Base-by-base conservation (phyloP, 495 filamentous ascomycete genomes). In the Hypoxylon rickii region DNA sequence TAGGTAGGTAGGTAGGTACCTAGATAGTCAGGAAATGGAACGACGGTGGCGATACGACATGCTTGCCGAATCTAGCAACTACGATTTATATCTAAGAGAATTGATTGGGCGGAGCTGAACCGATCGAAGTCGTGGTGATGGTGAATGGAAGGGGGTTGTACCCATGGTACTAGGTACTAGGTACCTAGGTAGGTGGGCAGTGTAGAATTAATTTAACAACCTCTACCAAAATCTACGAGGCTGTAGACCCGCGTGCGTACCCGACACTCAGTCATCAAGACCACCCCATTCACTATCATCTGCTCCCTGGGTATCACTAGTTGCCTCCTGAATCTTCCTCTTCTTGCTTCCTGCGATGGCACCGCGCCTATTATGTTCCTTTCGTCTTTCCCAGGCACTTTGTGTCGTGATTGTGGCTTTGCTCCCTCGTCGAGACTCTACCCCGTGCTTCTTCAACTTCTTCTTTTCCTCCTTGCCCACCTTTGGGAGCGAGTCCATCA, bases 401-500 rank as follows among this genome's bases (percentile, higher is more conserved):
- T 93, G 95, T 0, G 90, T 96, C 59, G 89, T 92, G 67, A 98
- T 98, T 50, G 85, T 79, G 44, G 79, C 72, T 62, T 70, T 69
- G 4, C 62, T 63, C 1, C 74, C 70, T 45, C 89, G 79, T 50
- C 90, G 79, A 5, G 83, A 85, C 74, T 94, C 87, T 24, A 97
- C 88, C 11, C 94, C 94, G 54, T 84, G 78, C 64, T 79, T 82
- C 77, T 93, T 97, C 61, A 97, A 63, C 55, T 83, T 83, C 72
- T 90, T 83, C 80, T 87, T 90, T 43, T 88, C 85, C 44, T 88
- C 83, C 80, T 94, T 96, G 55, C 79, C 85, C 10, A 89, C 78
- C 53, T 86, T 87, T 1, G 95, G 95, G 48, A 97, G 77, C 12
- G 87, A 85, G 70, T 96, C 89, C 15, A 98, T 77, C 44, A 97